Evolutionary conservation across 345 rosid genomes (phyloP), one percentile per base, ranked within the genome.

Genomic region (Raphanus raphanistrum): DNA sequence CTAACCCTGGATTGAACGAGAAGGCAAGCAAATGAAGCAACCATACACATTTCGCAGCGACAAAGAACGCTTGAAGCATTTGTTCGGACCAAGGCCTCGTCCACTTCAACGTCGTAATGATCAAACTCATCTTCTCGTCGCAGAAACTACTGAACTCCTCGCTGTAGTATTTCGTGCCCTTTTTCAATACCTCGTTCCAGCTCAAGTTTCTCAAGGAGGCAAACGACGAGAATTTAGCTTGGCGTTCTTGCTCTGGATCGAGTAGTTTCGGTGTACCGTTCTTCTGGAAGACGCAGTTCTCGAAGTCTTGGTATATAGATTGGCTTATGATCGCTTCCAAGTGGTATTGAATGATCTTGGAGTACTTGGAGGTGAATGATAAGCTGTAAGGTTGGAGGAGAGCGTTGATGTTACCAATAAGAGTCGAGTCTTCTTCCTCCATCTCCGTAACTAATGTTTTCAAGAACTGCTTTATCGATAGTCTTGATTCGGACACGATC

Each of bases 61-160:
- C 97, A 72, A 95, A 95, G 86, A 95, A 95, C 0, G 92, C 86
- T 70, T 92, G 96, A 31, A 92, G 97, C 69, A 92, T 88, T 68
- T 85, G 88, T 79, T 95, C 97, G 0, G 96, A 96, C 99, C 99
- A 95, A 6, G 94, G 93, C 45, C 92, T 82, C 0, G 92, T 91
- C 96, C 99, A 95, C 31, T 80, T 90, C 82, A 92, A 5, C 28
- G 90, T 86, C 21, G 97, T 78, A 48, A 95, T 89, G 61, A 95
- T 86, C 79, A 89, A 72, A 81, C 89, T 92, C 99, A 95, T 95
- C 80, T 91, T 95, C 85, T 95, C 97, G 76, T 95, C 99, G 48
- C 99, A 95, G 70, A 92, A 95, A 82, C 86, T 90, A 72, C 99
- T 95, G 57, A 95, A 92, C 76, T 95, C 99, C 38, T 95, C 98